A percentile compares a stretch with the other conserved stretches of the same genome.
Conservation (phyloP, 2,329 filamentous ascomycete species). For the Coniella lustricola region DNA sequence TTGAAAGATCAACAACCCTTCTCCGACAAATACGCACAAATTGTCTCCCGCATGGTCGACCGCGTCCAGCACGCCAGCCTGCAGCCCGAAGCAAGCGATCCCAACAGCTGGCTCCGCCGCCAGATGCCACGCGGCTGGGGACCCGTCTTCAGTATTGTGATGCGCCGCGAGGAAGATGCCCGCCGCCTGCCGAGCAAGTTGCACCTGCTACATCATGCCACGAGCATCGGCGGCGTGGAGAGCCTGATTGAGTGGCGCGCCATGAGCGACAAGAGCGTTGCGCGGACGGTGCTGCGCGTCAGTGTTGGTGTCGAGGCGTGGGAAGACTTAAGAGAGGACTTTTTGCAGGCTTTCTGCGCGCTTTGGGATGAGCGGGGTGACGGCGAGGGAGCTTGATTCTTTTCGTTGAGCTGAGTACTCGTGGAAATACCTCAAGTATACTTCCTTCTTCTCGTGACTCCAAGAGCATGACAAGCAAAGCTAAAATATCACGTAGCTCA, state of each 20-base stretch:
- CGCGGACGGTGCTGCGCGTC: slow-evolving; percentile 66
- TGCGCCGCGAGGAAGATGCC: slow-evolving; percentile 56
- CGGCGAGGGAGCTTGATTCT: too few relatives aligned
- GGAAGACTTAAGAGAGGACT: slow-evolving; percentile 74
- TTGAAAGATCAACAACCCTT: too few relatives aligned
- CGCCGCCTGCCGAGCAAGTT: slow-evolving; percentile 69
- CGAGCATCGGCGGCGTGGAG: slow-evolving; percentile 88
- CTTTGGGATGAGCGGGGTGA: slow-evolving; percentile 31
- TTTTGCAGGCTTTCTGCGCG: slow-evolving; percentile 58
- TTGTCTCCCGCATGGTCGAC: slow-evolving; percentile 47
- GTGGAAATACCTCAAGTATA: too few relatives aligned
- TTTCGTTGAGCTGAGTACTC: too few relatives aligned
- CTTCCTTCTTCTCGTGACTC: too few relatives aligned
- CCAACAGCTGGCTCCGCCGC: slow-evolving; percentile 63
- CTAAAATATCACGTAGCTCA: too few relatives aligned
- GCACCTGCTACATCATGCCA: slow-evolving; percentile 85
- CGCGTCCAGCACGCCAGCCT: slow-evolving; percentile 71
- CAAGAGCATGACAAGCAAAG: too few relatives aligned
- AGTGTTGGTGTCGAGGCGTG: slow-evolving; percentile 83
- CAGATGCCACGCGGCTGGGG: slow-evolving; percentile 93
- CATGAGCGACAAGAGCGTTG: slow-evolving; percentile 73
- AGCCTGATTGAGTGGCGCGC: slow-evolving; percentile 93
- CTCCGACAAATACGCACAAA: too few relatives aligned
- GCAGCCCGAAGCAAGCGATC: slow-evolving; percentile 56
- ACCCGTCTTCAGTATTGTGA: slow-evolving; percentile 73